These are phyloP conservation scores for Myochromella boudieri DNA, from an alignment of 768 basidiomycete species.

Conservation along the genomic window DNA sequence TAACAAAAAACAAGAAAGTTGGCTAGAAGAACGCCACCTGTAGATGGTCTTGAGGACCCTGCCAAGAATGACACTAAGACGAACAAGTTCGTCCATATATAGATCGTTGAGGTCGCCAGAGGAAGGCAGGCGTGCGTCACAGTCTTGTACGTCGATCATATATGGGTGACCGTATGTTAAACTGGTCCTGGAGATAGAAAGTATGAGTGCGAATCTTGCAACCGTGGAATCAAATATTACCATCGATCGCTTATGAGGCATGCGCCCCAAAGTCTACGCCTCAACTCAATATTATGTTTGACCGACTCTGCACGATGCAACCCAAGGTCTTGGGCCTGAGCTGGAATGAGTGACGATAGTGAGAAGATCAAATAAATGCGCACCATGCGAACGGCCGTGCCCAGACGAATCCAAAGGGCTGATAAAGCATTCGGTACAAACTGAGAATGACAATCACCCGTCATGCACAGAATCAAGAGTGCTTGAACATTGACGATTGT, in stretches of 20 bases:
- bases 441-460: constrained; percentile 88
- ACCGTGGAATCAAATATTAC: too few species aligned
- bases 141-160: constrained; percentile 96
- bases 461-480: constrained; percentile 82
- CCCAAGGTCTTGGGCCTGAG: constrained; percentile 93
- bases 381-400: constrained; percentile 92
- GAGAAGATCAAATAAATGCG: constrained; percentile 22
- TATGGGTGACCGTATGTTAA: constrained; percentile 90
- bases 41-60: constrained; percentile 93
- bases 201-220: constrained; percentile 7
- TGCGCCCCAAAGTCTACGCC: constrained; percentile 89
- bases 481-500: constrained; percentile 87
- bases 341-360: constrained; percentile 5
- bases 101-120: constrained; percentile 77
- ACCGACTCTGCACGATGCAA: constrained; percentile 90
- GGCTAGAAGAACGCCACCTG: constrained; percentile 45
- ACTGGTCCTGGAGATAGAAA: constrained; percentile 58
- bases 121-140: constrained; percentile 90
- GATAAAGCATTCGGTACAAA: constrained; percentile 85
- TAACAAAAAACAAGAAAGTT: constrained; percentile 1
- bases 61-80: constrained; percentile 88
- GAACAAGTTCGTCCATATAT: constrained; percentile 90
- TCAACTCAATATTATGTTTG: constrained; percentile 79
- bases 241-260: constrained; percentile 96
- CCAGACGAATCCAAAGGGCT: constrained; percentile 82